These are phyloP conservation scores for Ogataea parapolymorpha DNA, from an alignment of 805 yeast species.

Conservation along the genomic window DNA sequence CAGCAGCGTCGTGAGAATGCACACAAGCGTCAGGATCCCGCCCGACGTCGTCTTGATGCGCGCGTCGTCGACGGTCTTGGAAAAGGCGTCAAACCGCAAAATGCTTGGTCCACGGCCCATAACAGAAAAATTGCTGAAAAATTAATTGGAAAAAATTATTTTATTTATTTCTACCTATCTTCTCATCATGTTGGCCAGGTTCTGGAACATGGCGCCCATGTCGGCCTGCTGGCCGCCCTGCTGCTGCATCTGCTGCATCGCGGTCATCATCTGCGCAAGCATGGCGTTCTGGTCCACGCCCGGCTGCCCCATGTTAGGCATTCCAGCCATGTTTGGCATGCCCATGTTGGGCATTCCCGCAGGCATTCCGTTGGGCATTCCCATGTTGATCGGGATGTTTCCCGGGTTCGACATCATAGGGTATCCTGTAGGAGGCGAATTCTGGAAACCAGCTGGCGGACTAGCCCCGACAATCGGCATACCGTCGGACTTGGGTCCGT, in stretches of 20 bases:
- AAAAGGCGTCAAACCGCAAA: conserved; percentile 79
- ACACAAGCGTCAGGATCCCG: conserved; percentile 77
- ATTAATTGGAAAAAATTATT: background rate
- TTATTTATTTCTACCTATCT: conserved; percentile 6
- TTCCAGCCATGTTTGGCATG: conserved; percentile 11
- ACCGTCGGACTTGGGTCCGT: conserved; percentile 75
- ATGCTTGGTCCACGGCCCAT: conserved; percentile 36
- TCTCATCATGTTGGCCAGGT: conserved; percentile 35
- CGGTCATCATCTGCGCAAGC: conserved; percentile 35
- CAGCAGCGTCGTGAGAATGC: conserved; percentile 57
- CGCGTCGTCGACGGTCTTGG: conserved; percentile 93
- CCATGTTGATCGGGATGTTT: conserved; percentile 22
- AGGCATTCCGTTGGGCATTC: conserved; percentile 14
- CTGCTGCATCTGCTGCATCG: conserved; percentile 30
- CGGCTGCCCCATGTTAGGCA: conserved; percentile 6
- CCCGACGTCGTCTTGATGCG: conserved; percentile 85
- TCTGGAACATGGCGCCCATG: conserved; percentile 35
- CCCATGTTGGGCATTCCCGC: conserved; percentile 10
- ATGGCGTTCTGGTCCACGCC: conserved; percentile 27
- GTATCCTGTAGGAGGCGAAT: conserved; percentile 15
- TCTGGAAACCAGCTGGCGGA: conserved; percentile 8
- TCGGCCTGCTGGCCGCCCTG: conserved; percentile 27
- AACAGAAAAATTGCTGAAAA: background rate
- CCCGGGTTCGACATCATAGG: conserved; percentile 21
- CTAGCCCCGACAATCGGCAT: conserved; percentile 16